Conservation (phyloP, 768 basidiomycete species). For the Agrocybe praecox region DNA sequence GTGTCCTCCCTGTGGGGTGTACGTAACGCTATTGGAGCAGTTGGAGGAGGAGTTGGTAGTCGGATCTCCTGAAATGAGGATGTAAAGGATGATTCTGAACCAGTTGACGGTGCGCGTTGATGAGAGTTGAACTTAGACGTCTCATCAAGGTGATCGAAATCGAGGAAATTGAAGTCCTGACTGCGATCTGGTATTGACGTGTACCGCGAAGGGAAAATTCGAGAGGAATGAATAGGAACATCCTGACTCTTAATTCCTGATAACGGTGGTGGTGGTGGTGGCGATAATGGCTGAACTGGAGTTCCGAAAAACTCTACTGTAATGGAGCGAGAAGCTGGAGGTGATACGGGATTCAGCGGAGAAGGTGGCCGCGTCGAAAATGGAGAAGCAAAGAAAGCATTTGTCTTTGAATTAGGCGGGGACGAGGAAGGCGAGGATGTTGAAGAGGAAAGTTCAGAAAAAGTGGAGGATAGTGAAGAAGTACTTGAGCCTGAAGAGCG, state of each 20-base stretch:
- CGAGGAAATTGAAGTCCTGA: constrained; percentile 23
- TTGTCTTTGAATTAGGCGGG: constrained; percentile 42
- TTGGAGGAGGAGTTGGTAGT: constrained; percentile 26
- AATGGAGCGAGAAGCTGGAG: constrained; percentile 22
- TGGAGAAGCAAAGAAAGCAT: constrained; percentile 50
- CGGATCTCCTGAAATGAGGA: constrained; percentile 20
- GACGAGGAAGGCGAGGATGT: constrained; percentile 27
- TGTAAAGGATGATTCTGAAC: constrained; percentile 25
- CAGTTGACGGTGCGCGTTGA: constrained; percentile 17
- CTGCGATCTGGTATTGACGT: constrained; percentile 20
- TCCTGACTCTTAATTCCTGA: constrained; percentile 3
- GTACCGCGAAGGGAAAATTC: constrained; percentile 45
- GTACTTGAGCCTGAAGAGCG: constrained; percentile 31
- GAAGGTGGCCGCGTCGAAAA: constrained; percentile 43
- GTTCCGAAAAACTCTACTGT: constrained; percentile 33
- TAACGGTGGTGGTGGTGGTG: constrained; percentile 21
- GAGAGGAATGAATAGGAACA: constrained; percentile 26
- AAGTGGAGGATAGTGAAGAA: constrained; percentile 40
- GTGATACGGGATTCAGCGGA: constrained; percentile 25
- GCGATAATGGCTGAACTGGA: constrained; percentile 20
- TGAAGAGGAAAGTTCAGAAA: constrained; percentile 33
- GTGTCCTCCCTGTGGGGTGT: constrained; percentile 18
- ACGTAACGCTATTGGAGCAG: constrained; percentile 2
- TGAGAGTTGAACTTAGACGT: constrained; percentile 10
- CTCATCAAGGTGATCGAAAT: constrained; percentile 11